Conservation (phyloP, 139 green algal species). For the Edaphochlamys debaryana region DNA sequence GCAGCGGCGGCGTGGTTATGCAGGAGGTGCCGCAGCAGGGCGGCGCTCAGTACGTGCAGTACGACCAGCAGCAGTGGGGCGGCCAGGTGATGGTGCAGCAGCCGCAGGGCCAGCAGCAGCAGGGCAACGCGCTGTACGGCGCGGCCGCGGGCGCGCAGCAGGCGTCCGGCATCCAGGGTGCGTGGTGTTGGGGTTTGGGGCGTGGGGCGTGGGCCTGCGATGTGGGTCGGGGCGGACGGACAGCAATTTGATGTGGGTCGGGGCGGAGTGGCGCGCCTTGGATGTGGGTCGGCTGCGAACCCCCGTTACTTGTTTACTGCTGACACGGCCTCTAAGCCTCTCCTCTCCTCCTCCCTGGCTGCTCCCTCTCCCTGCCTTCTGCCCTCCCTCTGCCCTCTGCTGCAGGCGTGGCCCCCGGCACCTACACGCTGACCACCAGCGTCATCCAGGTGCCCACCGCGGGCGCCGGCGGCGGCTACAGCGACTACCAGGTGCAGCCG, state of each 20-base stretch:
- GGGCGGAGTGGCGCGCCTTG: too few relatives aligned
- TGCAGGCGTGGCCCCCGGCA: slow-evolving; percentile 21
- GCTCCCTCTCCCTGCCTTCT: too few relatives aligned
- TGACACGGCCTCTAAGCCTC: too few relatives aligned
- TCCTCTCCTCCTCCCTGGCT: too few relatives aligned
- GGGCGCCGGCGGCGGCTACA: neutral
- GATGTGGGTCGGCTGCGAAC: too few relatives aligned
- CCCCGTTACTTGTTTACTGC: too few relatives aligned
- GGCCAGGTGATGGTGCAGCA: slow-evolving; percentile 24
- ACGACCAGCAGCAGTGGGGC: slow-evolving; percentile 32
- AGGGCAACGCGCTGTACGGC: slow-evolving; percentile 13
- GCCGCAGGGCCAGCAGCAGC: slow-evolving; percentile 25
- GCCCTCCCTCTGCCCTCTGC: neutral
- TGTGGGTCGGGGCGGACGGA: too few relatives aligned
- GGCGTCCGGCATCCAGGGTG: slow-evolving; percentile 29
- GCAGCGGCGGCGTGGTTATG: neutral
- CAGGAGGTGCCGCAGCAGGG: slow-evolving; percentile 31
- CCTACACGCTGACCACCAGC: slow-evolving; percentile 22
- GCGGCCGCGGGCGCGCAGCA: slow-evolving; percentile 9
- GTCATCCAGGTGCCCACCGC: slow-evolving; percentile 32
- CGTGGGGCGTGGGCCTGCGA: too few relatives aligned
- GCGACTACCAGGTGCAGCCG: slow-evolving; percentile 24
- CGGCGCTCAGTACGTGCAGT: slow-evolving; percentile 23
- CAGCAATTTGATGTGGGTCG: too few relatives aligned
- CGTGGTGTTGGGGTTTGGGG: neutral